Conservation (phyloP, 2,329 filamentous ascomycete species). For the Aureobasidium vineae region DNA sequence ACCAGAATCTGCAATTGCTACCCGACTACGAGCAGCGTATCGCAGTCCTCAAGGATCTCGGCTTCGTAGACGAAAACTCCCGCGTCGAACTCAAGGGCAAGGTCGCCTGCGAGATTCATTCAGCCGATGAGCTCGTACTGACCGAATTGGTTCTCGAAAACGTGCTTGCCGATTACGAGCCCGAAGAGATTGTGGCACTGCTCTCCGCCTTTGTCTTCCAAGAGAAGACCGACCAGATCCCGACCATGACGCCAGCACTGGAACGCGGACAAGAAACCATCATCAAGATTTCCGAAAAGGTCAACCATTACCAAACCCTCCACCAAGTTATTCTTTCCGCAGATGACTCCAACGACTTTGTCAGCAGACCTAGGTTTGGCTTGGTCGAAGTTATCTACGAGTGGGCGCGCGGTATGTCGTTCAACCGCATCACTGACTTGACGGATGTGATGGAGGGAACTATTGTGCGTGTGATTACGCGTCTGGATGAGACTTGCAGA, state of each 20-base stretch:
- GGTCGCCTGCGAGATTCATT: constrained; percentile 97
- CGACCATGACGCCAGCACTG: constrained; percentile 76
- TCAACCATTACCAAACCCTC: constrained; percentile 83
- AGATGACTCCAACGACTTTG: constrained; percentile 91
- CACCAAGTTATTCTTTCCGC: constrained; percentile 89
- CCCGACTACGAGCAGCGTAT: constrained; percentile 97
- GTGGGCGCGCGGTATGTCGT: constrained; percentile 96
- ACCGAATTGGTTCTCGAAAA: constrained; percentile 97
- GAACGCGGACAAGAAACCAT: constrained; percentile 83
- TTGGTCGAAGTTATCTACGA: constrained; percentile 98
- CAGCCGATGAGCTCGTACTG: constrained; percentile 90
- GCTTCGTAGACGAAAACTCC: constrained; percentile 82
- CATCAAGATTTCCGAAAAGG: constrained; percentile 84
- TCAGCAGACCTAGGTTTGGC: constrained; percentile 81
- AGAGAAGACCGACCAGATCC: constrained; percentile 83
- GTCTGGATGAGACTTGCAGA: constrained; percentile 91
- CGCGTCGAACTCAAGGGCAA: constrained; percentile 96
- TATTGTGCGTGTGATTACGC: constrained; percentile 90
- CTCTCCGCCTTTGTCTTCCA: constrained; percentile 96
- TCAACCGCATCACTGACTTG: constrained; percentile 94
- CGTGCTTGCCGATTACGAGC: constrained; percentile 89
- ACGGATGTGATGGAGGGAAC: constrained; percentile 97
- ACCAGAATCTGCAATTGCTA: constrained; percentile 92
- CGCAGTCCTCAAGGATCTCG: constrained; percentile 83
- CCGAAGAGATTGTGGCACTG: constrained; percentile 92